A percentile compares a stretch with the other conserved stretches of the same genome.
Evolutionary conservation across 306 rosid species (phyloP).

Genomic region (Canavalia ensiformis): DNA sequence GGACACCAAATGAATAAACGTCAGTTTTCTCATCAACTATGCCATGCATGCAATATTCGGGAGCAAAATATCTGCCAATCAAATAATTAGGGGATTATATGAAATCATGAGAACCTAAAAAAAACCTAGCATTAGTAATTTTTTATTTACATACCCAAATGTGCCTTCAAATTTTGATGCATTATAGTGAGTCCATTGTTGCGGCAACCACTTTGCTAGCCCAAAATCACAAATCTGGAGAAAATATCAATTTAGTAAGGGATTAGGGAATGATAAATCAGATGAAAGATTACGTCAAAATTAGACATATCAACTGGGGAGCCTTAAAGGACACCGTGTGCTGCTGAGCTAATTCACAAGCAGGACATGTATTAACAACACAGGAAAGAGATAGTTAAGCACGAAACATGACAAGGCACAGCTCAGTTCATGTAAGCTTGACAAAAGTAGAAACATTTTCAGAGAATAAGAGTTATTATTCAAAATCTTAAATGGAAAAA

Average conservation of each 20-base stretch:
- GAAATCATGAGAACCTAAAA: background rate
- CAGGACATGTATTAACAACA: constrained; percentile 14
- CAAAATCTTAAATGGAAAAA: background rate
- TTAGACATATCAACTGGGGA: background rate
- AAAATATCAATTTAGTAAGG: constrained; percentile 15
- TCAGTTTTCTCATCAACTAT: constrained; percentile 95
- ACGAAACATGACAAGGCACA: background rate
- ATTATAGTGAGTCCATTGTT: constrained; percentile 82
- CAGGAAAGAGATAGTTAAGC: constrained; percentile 1
- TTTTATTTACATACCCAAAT: constrained; percentile 71
- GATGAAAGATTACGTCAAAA: constrained; percentile 12
- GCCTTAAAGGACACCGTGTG: background rate
- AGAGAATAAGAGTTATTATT: background rate
- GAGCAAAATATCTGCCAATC: constrained; percentile 87
- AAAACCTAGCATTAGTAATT: background rate
- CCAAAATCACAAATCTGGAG: constrained; percentile 96
- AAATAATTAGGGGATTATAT: constrained; percentile 25
- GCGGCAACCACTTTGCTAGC: constrained; percentile 95
- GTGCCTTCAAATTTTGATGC: constrained; percentile 91
- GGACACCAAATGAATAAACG: constrained; percentile 86
- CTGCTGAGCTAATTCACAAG: constrained; percentile 1
- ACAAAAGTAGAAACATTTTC: background rate
- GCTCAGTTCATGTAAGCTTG: background rate
- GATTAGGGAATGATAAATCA: constrained; percentile 23
- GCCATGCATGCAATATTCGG: constrained; percentile 96